Percentiles rank a stretch among this genome's conserved stretches.
phyloP scores from a whole-genome alignment of 805 yeast genomes.

The Starmerella floris region DNA sequence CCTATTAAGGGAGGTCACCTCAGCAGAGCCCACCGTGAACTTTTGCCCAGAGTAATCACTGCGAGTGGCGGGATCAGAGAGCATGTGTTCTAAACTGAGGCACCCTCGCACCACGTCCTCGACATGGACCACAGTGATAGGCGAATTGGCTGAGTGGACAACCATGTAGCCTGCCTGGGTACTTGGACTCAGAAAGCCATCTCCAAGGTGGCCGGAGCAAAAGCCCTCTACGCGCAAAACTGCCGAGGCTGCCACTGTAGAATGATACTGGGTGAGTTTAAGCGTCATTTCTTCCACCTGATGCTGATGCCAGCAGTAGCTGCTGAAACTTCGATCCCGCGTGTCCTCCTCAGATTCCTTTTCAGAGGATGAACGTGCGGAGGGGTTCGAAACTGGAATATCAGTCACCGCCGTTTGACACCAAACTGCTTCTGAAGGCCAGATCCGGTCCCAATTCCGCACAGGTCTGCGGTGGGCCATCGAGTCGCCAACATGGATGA shows the following conservation, averaged over 20 bases:
- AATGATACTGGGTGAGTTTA: neutral
- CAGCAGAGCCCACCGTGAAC: slow-evolving; percentile 18
- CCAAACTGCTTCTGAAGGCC: slow-evolving; percentile 14
- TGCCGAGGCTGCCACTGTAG: slow-evolving; percentile 13
- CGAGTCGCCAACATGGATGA: slow-evolving; percentile 21
- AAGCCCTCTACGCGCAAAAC: slow-evolving; percentile 22
- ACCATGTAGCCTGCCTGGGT: slow-evolving; percentile 16
- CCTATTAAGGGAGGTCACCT: slow-evolving; percentile 19
- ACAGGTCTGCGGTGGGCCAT: slow-evolving; percentile 19
- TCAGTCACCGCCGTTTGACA: slow-evolving; percentile 6
- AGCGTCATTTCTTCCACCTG: slow-evolving; percentile 18
- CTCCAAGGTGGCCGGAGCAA: slow-evolving; percentile 23
- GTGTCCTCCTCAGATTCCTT: slow-evolving; percentile 1
- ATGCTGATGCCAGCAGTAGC: slow-evolving; percentile 23
- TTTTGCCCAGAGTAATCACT: slow-evolving; percentile 6
- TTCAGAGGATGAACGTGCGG: neutral
- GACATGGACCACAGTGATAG: slow-evolving; percentile 25
- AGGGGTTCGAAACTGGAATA: no score
- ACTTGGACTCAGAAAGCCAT: slow-evolving; percentile 20
- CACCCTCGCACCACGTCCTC: slow-evolving; percentile 32
- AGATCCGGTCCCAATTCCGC: slow-evolving; percentile 12
- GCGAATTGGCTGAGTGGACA: slow-evolving; percentile 20
- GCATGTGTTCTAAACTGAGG: slow-evolving; percentile 28
- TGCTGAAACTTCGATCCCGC: slow-evolving; percentile 18
- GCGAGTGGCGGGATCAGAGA: slow-evolving; percentile 20